These are phyloP conservation scores for Peronospora destructor DNA, from an alignment of 352 stramenopile genomes.

Conservation along the genomic window DNA sequence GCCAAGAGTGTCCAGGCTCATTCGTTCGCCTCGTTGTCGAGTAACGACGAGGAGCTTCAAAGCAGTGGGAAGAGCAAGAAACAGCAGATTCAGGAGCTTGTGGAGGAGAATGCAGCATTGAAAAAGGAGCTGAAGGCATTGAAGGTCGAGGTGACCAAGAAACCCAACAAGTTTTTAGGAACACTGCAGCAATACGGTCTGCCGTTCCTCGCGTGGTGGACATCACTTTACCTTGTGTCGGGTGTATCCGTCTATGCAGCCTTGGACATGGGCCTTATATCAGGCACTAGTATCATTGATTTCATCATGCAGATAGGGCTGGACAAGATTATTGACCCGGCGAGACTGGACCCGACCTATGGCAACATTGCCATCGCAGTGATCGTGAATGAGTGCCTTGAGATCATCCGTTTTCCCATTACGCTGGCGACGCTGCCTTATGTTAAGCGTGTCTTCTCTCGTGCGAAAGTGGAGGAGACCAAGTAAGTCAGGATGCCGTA, in stretches of 20 bases:
- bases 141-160: constrained; percentile 41
- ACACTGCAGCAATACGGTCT: constrained; percentile 82
- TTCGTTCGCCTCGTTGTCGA: constrained; percentile 45
- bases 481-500: constrained; percentile 19
- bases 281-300: constrained; percentile 74
- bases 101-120: constrained; percentile 66
- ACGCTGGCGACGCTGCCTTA: constrained; percentile 74
- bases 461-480: constrained; percentile 30
- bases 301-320: constrained; percentile 77
- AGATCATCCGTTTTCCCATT: constrained; percentile 83
- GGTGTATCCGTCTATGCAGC: constrained; percentile 71
- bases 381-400: constrained; percentile 81
- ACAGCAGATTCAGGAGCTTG: constrained; percentile 64
- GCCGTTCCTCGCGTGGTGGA: constrained; percentile 83
- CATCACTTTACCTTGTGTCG: constrained; percentile 60
- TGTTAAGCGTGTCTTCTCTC: constrained; percentile 63
- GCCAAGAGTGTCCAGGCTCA: constrained; percentile 32
- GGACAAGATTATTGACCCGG: constrained; percentile 69
- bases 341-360: constrained; percentile 73
- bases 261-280: constrained; percentile 63
- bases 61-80: constrained; percentile 28
- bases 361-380: constrained; percentile 83
- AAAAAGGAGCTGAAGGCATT: constrained; percentile 64
- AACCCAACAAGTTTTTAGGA: constrained; percentile 65
- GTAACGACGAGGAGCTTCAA: constrained; percentile 29